Conservation (phyloP, 225 moss, liverwort and hornwort genomes). For the Bryum argenteum region DNA sequence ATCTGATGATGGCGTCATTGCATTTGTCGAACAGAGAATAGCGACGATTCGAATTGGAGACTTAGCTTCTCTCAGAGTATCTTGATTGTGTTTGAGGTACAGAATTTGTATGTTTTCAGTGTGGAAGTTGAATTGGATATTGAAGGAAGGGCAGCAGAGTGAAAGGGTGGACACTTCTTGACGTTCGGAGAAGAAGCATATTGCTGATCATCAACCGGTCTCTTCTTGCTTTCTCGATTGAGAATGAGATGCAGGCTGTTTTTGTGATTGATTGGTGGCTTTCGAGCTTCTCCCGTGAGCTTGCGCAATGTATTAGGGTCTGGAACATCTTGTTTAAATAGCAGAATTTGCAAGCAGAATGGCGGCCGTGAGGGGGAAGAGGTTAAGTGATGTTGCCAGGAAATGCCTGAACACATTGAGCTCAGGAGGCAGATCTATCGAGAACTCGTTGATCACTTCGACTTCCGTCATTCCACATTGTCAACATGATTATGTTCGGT, state of each 20-base stretch:
- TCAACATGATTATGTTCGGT: conserved; percentile 44
- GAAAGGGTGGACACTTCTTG: neutral
- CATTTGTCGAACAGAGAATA: neutral
- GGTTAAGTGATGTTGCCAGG: conserved; percentile 52
- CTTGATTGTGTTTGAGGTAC: neutral
- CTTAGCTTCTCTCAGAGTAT: neutral
- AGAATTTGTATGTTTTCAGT: neutral
- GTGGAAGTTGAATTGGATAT: conserved; percentile 1
- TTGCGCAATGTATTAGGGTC: conserved; percentile 22
- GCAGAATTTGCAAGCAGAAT: conserved; percentile 31
- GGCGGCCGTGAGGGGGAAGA: conserved; percentile 69
- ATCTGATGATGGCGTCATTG: neutral
- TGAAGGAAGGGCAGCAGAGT: neutral
- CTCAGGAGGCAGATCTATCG: conserved; percentile 26
- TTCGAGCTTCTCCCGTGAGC: conserved; percentile 15
- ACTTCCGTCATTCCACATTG: conserved; percentile 29
- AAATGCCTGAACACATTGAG: conserved; percentile 30
- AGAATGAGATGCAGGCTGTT: conserved; percentile 25
- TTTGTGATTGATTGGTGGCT: conserved; percentile 18
- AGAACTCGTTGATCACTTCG: conserved; percentile 25
- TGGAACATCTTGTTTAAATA: neutral
- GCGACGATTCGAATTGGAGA: neutral
- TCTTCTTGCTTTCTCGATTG: neutral
- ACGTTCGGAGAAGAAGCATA: neutral
- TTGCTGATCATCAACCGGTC: neutral